Evolutionary conservation across 768 basidiomycete genomes (phyloP).

Genomic region (Xanthoconium purpureum): DNA sequence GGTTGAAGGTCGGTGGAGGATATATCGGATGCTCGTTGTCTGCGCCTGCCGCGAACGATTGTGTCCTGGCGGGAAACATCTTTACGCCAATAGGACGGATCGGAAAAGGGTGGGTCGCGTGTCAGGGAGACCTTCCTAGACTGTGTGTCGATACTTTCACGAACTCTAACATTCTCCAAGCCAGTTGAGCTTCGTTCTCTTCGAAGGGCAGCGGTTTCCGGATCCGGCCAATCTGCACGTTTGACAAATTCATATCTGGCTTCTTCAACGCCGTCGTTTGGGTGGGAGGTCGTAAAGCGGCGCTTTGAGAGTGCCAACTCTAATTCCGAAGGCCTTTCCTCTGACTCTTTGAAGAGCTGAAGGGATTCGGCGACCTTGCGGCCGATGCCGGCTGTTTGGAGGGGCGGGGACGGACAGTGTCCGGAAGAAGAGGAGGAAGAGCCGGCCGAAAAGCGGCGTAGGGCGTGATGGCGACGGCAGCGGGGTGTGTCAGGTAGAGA

Average conservation of each 20-base stretch:
- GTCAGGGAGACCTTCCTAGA: constrained; percentile 31
- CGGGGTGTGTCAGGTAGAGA: constrained; percentile 35
- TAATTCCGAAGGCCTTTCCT: constrained; percentile 31
- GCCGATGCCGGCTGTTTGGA: constrained; percentile 48
- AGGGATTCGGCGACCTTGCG: constrained; percentile 82
- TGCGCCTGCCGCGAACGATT: constrained; percentile 55
- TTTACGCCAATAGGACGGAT: constrained; percentile 57
- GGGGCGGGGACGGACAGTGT: constrained; percentile 3
- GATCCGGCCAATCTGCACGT: constrained; percentile 81
- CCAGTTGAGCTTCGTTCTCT: constrained; percentile 65
- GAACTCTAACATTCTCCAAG: constrained; percentile 53
- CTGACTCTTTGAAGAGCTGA: constrained; percentile 79
- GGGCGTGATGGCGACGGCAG: constrained; percentile 27
- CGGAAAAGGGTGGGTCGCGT: constrained; percentile 44
- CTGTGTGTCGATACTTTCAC: constrained; percentile 39
- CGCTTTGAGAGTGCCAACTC: constrained; percentile 29
- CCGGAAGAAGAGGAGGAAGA: constrained; percentile 22
- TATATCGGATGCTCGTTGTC: constrained; percentile 51
- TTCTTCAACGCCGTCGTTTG: constrained; percentile 55
- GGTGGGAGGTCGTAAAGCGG: constrained; percentile 34
- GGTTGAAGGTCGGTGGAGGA: constrained; percentile 32
- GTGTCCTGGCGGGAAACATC: constrained; percentile 44
- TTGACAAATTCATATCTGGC: constrained; percentile 80
- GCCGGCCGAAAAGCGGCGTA: constrained; percentile 33
- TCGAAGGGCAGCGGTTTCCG: constrained; percentile 66